These are phyloP conservation scores for Neurospora sp. DNA, from an alignment of 495 filamentous ascomycete genomes.

Conservation along the genomic window DNA sequence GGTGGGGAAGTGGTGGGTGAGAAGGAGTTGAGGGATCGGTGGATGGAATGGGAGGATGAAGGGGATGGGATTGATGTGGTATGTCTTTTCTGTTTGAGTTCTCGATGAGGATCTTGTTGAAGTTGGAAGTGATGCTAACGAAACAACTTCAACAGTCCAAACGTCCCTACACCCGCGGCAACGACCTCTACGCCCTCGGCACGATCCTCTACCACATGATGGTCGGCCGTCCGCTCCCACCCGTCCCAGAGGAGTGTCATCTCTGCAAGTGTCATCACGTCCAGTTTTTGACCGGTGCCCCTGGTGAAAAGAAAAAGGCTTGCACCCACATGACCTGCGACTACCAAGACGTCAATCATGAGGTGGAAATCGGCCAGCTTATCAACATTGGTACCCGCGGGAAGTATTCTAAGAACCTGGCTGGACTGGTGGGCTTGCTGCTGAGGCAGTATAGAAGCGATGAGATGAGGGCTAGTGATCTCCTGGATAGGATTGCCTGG, in stretches of 20 bases:
- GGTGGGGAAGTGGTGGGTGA: not conserved
- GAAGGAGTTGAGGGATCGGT: slow-evolving; percentile 4
- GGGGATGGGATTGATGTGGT: slow-evolving; percentile 3
- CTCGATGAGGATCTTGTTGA: not conserved
- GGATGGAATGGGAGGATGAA: not conserved
- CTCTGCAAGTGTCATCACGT: slow-evolving; percentile 15
- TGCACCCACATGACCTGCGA: slow-evolving; percentile 1
- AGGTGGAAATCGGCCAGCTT: slow-evolving; percentile 3
- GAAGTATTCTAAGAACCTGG: slow-evolving; percentile 14
- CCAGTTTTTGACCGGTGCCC: not conserved
- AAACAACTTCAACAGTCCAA: slow-evolving; percentile 1
- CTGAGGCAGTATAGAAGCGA: slow-evolving; percentile 12
- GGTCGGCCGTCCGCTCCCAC: slow-evolving; percentile 11
- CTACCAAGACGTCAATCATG: slow-evolving; percentile 17
- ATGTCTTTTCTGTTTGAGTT: not conserved
- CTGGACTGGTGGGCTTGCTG: slow-evolving; percentile 13
- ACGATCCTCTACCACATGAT: slow-evolving; percentile 30
- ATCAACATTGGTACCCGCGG: not conserved
- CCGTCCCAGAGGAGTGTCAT: slow-evolving; percentile 18
- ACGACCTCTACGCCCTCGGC: slow-evolving; percentile 28
- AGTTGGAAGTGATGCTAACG: not conserved
- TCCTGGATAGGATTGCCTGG: slow-evolving; percentile 14
- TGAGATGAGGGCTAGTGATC: slow-evolving; percentile 4
- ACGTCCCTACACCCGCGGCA: slow-evolving; percentile 19
- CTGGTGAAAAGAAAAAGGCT: not conserved